Evolutionary conservation across 176 grass and related monocot genomes (phyloP).

Genomic region (Rhynchospora breviuscula): DNA sequence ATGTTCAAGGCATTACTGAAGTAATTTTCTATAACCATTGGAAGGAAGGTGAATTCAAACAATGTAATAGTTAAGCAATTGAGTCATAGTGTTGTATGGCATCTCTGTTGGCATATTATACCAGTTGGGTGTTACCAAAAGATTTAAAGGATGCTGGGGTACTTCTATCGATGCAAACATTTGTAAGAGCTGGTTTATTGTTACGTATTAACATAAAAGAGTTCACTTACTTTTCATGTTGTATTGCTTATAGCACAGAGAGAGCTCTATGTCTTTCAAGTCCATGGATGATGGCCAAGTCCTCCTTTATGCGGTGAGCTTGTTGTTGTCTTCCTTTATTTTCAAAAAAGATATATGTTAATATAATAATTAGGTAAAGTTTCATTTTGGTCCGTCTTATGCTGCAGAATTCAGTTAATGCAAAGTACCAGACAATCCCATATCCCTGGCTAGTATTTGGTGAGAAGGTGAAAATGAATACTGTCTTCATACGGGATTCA

Average conservation of each 20-base stretch:
- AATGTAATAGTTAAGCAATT: background rate
- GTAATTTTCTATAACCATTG: background rate
- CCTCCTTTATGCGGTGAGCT: conserved; percentile 92
- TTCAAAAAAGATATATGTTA: background rate
- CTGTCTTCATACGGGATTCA: conserved; percentile 89
- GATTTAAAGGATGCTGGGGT: background rate
- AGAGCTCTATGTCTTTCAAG: conserved; percentile 95
- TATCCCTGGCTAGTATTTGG: conserved; percentile 95
- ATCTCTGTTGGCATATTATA: background rate
- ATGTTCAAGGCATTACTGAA: background rate
- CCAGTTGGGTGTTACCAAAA: background rate
- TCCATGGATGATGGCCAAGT: conserved; percentile 99
- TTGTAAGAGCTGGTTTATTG: background rate
- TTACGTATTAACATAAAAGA: background rate
- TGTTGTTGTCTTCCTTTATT: background rate
- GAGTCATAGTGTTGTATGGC: background rate
- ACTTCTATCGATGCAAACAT: background rate
- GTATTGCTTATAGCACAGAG: conserved; percentile 62
- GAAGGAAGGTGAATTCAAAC: background rate
- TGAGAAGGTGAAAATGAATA: conserved; percentile 94
- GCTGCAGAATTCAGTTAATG: conserved; percentile 81
- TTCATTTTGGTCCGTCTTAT: conserved; percentile 18
- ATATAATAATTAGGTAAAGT: background rate
- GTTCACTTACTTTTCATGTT: background rate
- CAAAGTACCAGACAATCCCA: conserved; percentile 86